phyloP scores from a whole-genome alignment of 1,284 basidiomycete species.

The Coniferiporia weirii region DNA sequence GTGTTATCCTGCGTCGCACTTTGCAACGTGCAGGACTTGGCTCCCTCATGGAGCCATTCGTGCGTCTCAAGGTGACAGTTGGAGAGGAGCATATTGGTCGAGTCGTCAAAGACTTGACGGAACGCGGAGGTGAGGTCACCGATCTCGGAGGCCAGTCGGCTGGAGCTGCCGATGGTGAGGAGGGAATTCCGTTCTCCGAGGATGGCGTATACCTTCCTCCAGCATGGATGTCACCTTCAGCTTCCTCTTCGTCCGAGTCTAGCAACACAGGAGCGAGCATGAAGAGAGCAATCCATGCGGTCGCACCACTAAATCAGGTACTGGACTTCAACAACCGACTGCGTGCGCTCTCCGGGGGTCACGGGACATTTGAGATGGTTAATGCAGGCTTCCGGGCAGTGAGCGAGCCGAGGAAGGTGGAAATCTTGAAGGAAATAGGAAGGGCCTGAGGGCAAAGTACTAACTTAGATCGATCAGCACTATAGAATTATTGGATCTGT shows the following conservation, averaged over 20 bases:
- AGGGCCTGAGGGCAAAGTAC: conserved; percentile 40
- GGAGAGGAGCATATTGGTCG: conserved; percentile 63
- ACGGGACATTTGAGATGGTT: conserved; percentile 76
- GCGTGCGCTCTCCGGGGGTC: conserved; percentile 76
- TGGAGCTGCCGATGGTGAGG: conserved; percentile 35
- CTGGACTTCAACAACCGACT: conserved; percentile 76
- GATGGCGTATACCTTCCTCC: conserved; percentile 73
- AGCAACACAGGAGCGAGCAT: conserved; percentile 32
- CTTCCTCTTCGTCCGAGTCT: conserved; percentile 34
- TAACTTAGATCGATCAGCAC: conserved; percentile 17
- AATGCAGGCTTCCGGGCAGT: conserved; percentile 72
- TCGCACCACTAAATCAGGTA: conserved; percentile 75
- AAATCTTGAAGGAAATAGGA: conserved; percentile 73
- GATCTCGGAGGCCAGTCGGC: conserved; percentile 49
- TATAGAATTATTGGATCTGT: conserved; percentile 5
- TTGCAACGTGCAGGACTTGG: conserved; percentile 59
- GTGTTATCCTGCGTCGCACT: conserved; percentile 54
- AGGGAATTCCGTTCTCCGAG: conserved; percentile 44
- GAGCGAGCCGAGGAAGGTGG: conserved; percentile 49
- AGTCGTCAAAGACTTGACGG: conserved; percentile 71
- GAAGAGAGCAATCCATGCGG: conserved; percentile 59
- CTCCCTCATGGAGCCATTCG: conserved; percentile 69
- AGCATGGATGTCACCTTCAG: conserved; percentile 62
- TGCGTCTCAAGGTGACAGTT: conserved; percentile 60
- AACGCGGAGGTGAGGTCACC: conserved; percentile 66